These are phyloP conservation scores for Cutaneotrichosporon sp. DNA, from an alignment of 1,284 basidiomycete genomes.

Conservation along the genomic window DNA sequence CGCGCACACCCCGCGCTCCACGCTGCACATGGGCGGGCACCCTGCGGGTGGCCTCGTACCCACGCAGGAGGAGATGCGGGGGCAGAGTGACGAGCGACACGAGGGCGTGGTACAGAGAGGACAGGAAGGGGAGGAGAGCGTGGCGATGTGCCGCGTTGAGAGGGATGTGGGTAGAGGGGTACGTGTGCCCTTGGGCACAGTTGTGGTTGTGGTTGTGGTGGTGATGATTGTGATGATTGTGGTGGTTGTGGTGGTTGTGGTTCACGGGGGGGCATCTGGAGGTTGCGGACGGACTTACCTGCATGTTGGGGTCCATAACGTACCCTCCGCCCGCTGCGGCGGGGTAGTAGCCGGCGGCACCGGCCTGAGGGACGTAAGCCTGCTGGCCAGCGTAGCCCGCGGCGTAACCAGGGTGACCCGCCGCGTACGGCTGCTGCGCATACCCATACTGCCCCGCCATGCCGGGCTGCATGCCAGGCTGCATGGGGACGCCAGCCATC, in stretches of 20 bases:
- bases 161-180: background rate
- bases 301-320: background rate
- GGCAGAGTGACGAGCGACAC: background rate
- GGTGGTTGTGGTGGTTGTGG: background rate
- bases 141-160: background rate
- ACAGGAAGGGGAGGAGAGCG: background rate
- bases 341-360: background rate
- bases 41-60: background rate
- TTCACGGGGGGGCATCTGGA: background rate
- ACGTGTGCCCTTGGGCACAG: too few species aligned
- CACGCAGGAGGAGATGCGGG: background rate
- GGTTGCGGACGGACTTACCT: background rate
- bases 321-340: background rate
- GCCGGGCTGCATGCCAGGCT: conserved; percentile 1
- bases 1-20: background rate
- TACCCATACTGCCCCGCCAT: conserved; percentile 2
- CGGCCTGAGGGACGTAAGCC: background rate
- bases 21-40: background rate
- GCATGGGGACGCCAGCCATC: background rate
- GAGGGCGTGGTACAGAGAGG: background rate
- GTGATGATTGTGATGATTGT: background rate
- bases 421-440: background rate
- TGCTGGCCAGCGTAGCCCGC: background rate
- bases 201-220: too few species aligned
- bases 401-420: background rate